These are phyloP conservation scores for Cornus suecica DNA, from an alignment of 148 eudicot genomes.

Conservation along the genomic window DNA sequence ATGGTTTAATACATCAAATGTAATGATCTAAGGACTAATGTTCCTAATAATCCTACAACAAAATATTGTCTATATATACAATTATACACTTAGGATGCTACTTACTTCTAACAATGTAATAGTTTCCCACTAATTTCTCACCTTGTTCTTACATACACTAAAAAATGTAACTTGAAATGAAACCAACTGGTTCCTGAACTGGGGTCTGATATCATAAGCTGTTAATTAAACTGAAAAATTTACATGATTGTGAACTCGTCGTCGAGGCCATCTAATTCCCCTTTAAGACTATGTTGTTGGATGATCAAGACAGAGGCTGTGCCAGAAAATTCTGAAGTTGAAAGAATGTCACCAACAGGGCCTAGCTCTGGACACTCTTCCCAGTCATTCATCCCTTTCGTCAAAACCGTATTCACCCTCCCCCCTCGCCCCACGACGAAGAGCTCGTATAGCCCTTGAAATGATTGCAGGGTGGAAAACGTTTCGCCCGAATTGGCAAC, in stretches of 20 bases:
- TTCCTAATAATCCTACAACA: no score
- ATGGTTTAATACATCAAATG: no score
- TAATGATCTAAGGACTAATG: no score
- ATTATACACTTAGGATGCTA: no score
- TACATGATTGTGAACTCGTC: conserved; percentile 74
- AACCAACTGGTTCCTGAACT: background rate
- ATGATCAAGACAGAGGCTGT: conserved; percentile 76
- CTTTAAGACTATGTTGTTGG: conserved; percentile 78
- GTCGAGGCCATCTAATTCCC: conserved; percentile 63
- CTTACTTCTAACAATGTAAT: no score
- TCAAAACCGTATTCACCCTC: conserved; percentile 70
- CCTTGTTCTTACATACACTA: no score
- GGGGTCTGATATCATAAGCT: no score
- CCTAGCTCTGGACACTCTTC: conserved; percentile 96
- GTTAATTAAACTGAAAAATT: no score
- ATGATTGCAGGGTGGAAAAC: conserved; percentile 57
- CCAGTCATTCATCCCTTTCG: conserved; percentile 95
- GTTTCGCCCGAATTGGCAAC: conserved; percentile 79
- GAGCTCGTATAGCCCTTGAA: conserved; percentile 74
- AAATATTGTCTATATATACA: no score
- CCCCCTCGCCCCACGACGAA: conserved; percentile 91
- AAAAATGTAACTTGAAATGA: no score
- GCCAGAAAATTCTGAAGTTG: conserved; percentile 67
- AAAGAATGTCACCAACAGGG: conserved; percentile 82
- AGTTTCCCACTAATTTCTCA: no score